Conservation (phyloP, 257 asterid species). For the Rhazya stricta region DNA sequence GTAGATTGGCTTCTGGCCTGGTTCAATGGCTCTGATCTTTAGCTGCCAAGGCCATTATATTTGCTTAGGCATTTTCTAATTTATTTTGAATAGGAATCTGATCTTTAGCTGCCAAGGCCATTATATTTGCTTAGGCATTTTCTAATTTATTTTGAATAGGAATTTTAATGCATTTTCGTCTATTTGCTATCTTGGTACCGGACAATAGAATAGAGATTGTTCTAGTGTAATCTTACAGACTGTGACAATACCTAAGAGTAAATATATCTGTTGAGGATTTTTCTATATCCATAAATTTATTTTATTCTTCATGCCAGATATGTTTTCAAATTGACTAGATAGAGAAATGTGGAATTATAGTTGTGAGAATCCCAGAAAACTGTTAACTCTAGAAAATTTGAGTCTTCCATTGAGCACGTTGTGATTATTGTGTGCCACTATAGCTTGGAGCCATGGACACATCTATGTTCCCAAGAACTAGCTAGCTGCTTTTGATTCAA, state of each 20-base stretch:
- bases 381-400: background rate
- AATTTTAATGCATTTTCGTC: background rate
- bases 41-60: background rate
- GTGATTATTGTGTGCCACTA: background rate
- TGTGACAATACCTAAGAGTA: background rate
- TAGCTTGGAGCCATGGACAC: background rate
- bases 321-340: background rate
- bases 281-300: background rate
- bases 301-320: background rate
- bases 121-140: background rate
- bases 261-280: background rate
- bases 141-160: background rate
- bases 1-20: background rate
- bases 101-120: background rate
- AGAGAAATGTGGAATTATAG: background rate
- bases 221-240: background rate
- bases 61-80: background rate
- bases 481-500: background rate
- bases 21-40: background rate
- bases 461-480: background rate
- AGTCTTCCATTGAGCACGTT: background rate
- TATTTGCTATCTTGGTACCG: background rate
- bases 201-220: too few species aligned
- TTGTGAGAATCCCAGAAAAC: background rate
- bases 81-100: background rate